Conservation (phyloP, 1,139 yeast species). For the Yamadazyma diddensiae region DNA sequence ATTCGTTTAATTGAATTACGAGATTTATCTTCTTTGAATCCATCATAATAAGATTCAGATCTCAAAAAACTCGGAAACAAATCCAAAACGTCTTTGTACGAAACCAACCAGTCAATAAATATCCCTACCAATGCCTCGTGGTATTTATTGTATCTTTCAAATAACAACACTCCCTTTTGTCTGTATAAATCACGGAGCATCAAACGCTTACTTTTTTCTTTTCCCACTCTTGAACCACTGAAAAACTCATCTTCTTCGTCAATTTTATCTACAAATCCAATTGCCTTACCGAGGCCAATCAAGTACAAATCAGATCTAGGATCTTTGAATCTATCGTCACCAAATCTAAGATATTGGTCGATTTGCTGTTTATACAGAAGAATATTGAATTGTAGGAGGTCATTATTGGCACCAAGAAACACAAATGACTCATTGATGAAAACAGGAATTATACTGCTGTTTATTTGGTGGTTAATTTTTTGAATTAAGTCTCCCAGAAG, state of each 20-base stretch:
- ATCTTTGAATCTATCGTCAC: conserved; percentile 20
- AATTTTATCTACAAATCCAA: conserved; percentile 27
- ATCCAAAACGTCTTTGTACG: conserved; percentile 31
- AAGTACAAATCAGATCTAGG: conserved; percentile 29
- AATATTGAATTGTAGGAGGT: conserved; percentile 30
- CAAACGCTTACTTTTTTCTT: conserved; percentile 29
- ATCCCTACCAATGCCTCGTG: conserved; percentile 43
- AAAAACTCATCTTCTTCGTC: conserved; percentile 25
- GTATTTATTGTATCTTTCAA: conserved; percentile 34
- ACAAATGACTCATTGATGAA: conserved; percentile 18
- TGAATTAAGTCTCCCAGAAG: conserved; percentile 45
- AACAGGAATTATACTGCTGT: conserved; percentile 21
- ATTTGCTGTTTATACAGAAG: conserved; percentile 39
- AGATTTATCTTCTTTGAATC: conserved; percentile 10
- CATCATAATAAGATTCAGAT: conserved; percentile 19
- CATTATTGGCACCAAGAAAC: conserved; percentile 24
- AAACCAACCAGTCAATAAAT: conserved; percentile 42
- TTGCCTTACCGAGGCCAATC: conserved; percentile 37
- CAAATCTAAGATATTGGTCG: conserved; percentile 28
- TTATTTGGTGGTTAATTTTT: conserved; percentile 31
- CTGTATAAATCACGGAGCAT: conserved; percentile 32
- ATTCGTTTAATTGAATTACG: conserved; percentile 29
- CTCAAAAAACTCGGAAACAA: conserved; percentile 42
- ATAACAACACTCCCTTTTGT: conserved; percentile 30
- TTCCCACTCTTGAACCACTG: conserved; percentile 15